Conservation (phyloP, 1,139 yeast species). For the Kodamaea alishanica region DNA sequence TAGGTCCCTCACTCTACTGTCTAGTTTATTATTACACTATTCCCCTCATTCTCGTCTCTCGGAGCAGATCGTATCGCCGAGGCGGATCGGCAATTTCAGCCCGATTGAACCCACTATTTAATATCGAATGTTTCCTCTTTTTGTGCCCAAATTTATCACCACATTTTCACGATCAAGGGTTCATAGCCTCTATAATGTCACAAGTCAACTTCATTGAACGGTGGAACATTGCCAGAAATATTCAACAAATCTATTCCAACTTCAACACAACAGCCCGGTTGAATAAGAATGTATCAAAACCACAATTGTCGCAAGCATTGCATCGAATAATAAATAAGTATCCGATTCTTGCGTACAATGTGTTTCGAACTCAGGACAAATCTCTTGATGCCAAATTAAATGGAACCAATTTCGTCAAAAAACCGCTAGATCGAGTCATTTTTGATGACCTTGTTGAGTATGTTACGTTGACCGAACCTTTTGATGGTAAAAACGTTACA, state of each 20-base stretch:
- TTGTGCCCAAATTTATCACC: too few species aligned
- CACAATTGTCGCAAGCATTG: conserved; percentile 24
- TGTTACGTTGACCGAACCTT: conserved; percentile 12
- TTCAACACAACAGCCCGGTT: conserved; percentile 26
- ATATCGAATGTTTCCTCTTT: too few species aligned
- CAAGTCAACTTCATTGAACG: conserved; percentile 15
- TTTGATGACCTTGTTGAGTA: conserved; percentile 25
- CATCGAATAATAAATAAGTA: conserved; percentile 17
- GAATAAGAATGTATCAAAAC: conserved; percentile 14
- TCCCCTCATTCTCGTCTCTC: too few species aligned
- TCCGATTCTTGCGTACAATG: conserved; percentile 21
- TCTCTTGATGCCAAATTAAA: conserved; percentile 10
- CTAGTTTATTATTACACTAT: too few species aligned
- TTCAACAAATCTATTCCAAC: conserved; percentile 23
- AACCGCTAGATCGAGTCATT: conserved; percentile 18
- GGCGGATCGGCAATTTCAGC: too few species aligned
- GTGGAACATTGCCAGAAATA: conserved; percentile 25
- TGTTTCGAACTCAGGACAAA: conserved; percentile 11
- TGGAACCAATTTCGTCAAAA: conserved; percentile 17
- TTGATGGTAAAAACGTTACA: conserved; percentile 15
- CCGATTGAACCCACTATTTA: too few species aligned
- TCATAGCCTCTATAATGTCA: too few species aligned
- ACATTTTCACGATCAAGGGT: too few species aligned
- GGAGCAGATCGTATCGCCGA: too few species aligned
- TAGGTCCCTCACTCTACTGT: too few species aligned